phyloP scores from a whole-genome alignment of 768 basidiomycete genomes.

The Termitomyces eurrhizus region DNA sequence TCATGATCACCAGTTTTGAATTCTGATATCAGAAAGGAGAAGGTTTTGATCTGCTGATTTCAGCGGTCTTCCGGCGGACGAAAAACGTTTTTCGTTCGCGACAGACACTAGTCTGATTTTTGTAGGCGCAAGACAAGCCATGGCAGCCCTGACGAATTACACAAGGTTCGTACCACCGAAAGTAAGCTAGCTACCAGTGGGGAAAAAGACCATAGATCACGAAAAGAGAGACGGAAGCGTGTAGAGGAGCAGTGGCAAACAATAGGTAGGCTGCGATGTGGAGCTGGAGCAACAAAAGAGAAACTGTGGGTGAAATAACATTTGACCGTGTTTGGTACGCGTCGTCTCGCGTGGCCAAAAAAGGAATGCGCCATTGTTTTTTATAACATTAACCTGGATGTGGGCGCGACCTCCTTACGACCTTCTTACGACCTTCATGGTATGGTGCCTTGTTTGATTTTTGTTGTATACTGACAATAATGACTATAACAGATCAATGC shows the following conservation, averaged over 20 bases:
- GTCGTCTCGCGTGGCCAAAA: constrained; percentile 17
- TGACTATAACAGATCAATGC: constrained; percentile 8
- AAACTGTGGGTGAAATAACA: not conserved
- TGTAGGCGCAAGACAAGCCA: not conserved
- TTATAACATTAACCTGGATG: constrained; percentile 10
- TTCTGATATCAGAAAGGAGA: constrained; percentile 4
- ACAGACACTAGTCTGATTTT: not conserved
- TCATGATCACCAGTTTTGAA: not conserved
- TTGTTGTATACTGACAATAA: not conserved
- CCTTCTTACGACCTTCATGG: constrained; percentile 8
- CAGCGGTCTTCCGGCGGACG: not conserved
- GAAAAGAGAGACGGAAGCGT: not conserved
- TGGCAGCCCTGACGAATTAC: not conserved
- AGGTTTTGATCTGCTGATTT: not conserved
- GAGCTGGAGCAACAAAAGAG: not conserved
- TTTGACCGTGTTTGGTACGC: constrained; percentile 19
- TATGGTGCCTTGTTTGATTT: constrained; percentile 6
- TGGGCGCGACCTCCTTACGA: not conserved
- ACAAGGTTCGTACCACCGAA: not conserved
- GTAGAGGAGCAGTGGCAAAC: not conserved
- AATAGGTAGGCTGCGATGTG: not conserved
- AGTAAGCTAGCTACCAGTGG: not conserved
- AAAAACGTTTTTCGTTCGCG: constrained; percentile 4
- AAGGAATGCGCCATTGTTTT: constrained; percentile 14
- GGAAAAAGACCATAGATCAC: not conserved